Conservation (phyloP, 495 filamentous ascomycete species). For the Trichocladium uniseriatum region DNA sequence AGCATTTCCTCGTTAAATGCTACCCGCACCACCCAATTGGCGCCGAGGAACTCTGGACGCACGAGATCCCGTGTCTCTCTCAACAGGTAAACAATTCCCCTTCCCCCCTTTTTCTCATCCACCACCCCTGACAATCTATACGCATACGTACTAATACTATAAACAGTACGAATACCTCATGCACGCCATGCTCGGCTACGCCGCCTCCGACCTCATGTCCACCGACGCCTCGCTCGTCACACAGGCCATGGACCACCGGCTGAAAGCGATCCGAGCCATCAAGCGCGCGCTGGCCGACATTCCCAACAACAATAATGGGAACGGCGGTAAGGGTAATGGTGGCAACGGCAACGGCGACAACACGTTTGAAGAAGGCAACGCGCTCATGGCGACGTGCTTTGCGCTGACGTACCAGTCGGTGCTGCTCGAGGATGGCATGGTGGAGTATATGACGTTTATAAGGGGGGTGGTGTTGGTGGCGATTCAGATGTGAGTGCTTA, state of each 20-base stretch:
- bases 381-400: conserved; percentile 49
- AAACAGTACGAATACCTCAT: conserved; percentile 44
- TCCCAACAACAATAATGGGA: too few species aligned
- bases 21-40: conserved; percentile 53
- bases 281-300: conserved; percentile 36
- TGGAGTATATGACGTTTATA: conserved; percentile 55
- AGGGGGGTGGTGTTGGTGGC: conserved; percentile 49
- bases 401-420: conserved; percentile 52
- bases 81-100: conserved; percentile 39
- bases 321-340: neutral
- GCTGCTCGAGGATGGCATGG: conserved; percentile 49
- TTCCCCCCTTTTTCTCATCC: neutral
- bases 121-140: neutral
- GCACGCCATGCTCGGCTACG: conserved; percentile 50
- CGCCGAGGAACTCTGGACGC: conserved; percentile 48
- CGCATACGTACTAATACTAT: neutral
- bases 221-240: conserved; percentile 22
- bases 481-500: conserved; percentile 43
- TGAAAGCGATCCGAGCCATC: conserved; percentile 48
- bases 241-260: conserved; percentile 44
- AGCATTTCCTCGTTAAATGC: conserved; percentile 49
- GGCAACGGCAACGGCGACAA: conserved; percentile 34
- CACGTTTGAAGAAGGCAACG: conserved; percentile 37
- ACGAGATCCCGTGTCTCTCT: conserved; percentile 47
- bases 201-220: conserved; percentile 44